These are phyloP conservation scores for Mucor saturninus DNA, from an alignment of 371 early-diverging fungal genomes.

Conservation along the genomic window DNA sequence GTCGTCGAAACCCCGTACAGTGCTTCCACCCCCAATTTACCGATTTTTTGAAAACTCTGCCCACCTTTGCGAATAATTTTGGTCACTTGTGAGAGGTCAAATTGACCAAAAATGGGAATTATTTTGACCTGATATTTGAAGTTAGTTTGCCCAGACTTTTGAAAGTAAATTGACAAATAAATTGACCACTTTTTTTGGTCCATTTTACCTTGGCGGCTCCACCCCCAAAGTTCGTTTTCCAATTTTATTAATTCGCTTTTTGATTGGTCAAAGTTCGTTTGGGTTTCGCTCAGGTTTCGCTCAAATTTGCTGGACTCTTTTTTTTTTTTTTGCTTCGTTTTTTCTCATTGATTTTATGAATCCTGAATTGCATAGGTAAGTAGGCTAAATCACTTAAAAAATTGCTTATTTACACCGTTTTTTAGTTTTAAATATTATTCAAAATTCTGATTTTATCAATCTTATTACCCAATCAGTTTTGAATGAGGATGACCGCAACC, in stretches of 20 bases:
- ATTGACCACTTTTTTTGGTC: not conserved
- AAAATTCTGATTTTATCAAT: conserved; percentile 13
- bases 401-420: conserved; percentile 10
- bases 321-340: conserved; percentile 9
- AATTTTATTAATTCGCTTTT: no score
- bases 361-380: conserved; percentile 11
- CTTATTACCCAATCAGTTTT: conserved; percentile 8
- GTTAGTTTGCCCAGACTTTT: conserved; percentile 2
- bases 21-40: conserved; percentile 1
- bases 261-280: no score
- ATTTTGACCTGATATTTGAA: conserved; percentile 2
- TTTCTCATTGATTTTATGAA: conserved; percentile 9
- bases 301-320: not conserved
- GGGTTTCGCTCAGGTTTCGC: no score
- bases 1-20: no score
- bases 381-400: conserved; percentile 12
- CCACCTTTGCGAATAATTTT: conserved; percentile 4
- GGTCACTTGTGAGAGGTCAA: conserved; percentile 4
- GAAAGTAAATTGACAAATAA: conserved; percentile 1
- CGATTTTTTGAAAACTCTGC: no score
- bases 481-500: conserved; percentile 13
- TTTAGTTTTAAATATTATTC: conserved; percentile 17
- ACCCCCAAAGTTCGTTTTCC: no score
- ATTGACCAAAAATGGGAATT: conserved; percentile 3
- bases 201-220: no score